phyloP scores from a whole-genome alignment of 768 basidiomycete species.

The Mycena venus region DNA sequence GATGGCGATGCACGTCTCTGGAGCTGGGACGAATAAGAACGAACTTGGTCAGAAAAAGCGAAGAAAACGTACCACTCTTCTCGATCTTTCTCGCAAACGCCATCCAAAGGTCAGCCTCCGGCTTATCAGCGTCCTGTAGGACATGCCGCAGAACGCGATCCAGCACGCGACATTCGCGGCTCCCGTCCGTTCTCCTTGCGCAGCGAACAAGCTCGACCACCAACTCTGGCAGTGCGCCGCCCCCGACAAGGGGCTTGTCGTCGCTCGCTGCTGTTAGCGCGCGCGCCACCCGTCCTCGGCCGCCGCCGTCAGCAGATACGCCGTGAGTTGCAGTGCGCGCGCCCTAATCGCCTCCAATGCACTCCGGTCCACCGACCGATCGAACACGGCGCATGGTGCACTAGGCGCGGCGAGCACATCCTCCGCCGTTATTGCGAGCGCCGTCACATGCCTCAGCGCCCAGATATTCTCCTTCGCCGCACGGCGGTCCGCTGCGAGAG shows the following conservation, averaged over 20 bases:
- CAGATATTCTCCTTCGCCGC: constrained; percentile 70
- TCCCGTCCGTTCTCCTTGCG: constrained; percentile 55
- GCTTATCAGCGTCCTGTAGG: constrained; percentile 67
- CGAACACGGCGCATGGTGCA: constrained; percentile 63
- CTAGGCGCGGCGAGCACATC: constrained; percentile 71
- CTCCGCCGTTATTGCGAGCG: constrained; percentile 70
- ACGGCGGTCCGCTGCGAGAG: constrained; percentile 72
- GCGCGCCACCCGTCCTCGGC: constrained; percentile 66
- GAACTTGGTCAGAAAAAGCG: background rate
- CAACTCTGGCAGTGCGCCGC: constrained; percentile 43
- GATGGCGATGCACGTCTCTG: constrained; percentile 77
- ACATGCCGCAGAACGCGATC: constrained; percentile 70
- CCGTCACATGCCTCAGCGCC: constrained; percentile 78
- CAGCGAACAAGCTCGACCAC: constrained; percentile 46
- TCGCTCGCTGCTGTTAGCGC: constrained; percentile 52
- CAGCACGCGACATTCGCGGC: constrained; percentile 72
- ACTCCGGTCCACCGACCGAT: constrained; percentile 44
- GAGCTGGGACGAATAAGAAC: constrained; percentile 59
- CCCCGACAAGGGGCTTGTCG: constrained; percentile 34
- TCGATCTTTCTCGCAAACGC: constrained; percentile 74
- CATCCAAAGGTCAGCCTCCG: constrained; percentile 86
- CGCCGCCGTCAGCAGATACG: constrained; percentile 72
- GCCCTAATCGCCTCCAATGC: constrained; percentile 56
- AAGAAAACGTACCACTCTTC: constrained; percentile 63
- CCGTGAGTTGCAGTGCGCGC: constrained; percentile 65